Percentiles rank a stretch among this genome's conserved stretches.
These are phyloP conservation scores for Phytophthora hibernalis DNA, from an alignment of 352 stramenopile species.

Conservation along the genomic window DNA sequence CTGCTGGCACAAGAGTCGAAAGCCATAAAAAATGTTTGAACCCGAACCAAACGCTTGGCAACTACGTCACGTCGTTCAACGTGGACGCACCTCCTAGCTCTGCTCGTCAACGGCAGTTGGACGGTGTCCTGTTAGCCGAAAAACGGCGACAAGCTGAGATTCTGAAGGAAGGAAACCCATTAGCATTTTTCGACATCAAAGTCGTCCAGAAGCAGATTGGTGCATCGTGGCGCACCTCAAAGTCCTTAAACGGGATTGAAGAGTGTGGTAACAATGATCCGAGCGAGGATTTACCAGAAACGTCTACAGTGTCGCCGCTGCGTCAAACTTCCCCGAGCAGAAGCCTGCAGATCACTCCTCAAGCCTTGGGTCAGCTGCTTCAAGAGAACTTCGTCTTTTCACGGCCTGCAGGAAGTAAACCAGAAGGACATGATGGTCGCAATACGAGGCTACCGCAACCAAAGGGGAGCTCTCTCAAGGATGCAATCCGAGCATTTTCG, in stretches of 20 bases:
- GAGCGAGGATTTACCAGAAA: not conserved
- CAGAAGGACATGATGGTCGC: constrained; percentile 6
- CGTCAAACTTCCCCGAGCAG: constrained; percentile 11
- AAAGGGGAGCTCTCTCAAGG: constrained; percentile 1
- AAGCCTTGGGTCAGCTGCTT: constrained; percentile 58
- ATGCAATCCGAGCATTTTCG: constrained; percentile 4
- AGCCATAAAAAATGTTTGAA: constrained; percentile 28
- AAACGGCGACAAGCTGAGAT: constrained; percentile 34
- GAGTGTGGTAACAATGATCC: not conserved
- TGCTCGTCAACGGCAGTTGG: constrained; percentile 40
- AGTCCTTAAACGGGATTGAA: constrained; percentile 2
- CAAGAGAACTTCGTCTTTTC: constrained; percentile 82
- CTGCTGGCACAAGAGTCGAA: constrained; percentile 40
- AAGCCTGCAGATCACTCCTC: constrained; percentile 27
- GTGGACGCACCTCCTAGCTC: constrained; percentile 52
- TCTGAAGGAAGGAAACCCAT: constrained; percentile 69
- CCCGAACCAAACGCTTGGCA: constrained; percentile 42
- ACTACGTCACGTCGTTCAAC: constrained; percentile 64
- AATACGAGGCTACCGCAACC: constrained; percentile 6
- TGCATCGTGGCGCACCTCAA: constrained; percentile 17
- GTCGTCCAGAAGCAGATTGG: constrained; percentile 32
- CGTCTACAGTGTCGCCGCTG: not conserved
- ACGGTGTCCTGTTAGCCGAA: constrained; percentile 46
- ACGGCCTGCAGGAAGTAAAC: constrained; percentile 31
- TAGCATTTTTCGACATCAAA: constrained; percentile 63